Evolutionary conservation across 192 early-diverging fungal species (phyloP).

Genomic region (Linnemannia zychae): DNA sequence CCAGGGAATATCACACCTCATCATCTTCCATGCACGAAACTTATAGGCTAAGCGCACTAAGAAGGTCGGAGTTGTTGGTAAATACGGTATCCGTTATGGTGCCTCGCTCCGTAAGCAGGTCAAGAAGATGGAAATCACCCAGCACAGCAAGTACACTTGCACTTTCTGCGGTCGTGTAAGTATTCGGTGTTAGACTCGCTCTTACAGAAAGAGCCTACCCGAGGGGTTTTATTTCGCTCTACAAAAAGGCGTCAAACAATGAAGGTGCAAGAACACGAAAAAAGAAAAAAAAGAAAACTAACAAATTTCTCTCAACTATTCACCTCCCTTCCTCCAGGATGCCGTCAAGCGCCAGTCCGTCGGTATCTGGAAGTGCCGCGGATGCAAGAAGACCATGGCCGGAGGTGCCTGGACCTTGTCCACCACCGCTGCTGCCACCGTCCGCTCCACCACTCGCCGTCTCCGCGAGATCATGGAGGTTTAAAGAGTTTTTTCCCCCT

Average conservation of each 20-base stretch:
- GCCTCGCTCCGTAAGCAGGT: conserved; percentile 97
- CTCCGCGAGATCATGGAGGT: conserved; percentile 93
- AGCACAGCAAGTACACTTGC: conserved; percentile 99
- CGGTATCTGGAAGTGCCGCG: conserved; percentile 98
- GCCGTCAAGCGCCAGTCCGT: conserved; percentile 91
- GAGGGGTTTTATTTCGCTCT: too few species aligned
- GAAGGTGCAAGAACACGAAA: background rate
- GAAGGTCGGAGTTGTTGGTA: conserved; percentile 99
- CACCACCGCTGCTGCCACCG: conserved; percentile 91
- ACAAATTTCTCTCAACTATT: background rate
- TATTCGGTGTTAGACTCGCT: background rate
- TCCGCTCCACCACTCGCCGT: conserved; percentile 98
- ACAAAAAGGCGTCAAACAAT: background rate
- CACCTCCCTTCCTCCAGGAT: too few species aligned
- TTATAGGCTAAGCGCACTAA: conserved; percentile 92
- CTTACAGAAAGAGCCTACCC: background rate
- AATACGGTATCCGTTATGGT: conserved; percentile 99
- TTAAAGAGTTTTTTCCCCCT: conserved; percentile 65
- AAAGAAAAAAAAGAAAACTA: background rate
- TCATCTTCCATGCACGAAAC: background rate
- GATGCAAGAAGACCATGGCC: conserved; percentile 92
- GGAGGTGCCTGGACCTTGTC: conserved; percentile 96
- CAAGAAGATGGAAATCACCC: conserved; percentile 87
- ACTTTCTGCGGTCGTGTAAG: conserved; percentile 97
- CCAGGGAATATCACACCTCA: background rate